A percentile compares a stretch with the other conserved stretches of the same genome.
Evolutionary conservation across 441 rosid species (phyloP).

Genomic region (Gossypium schwendimanii): DNA sequence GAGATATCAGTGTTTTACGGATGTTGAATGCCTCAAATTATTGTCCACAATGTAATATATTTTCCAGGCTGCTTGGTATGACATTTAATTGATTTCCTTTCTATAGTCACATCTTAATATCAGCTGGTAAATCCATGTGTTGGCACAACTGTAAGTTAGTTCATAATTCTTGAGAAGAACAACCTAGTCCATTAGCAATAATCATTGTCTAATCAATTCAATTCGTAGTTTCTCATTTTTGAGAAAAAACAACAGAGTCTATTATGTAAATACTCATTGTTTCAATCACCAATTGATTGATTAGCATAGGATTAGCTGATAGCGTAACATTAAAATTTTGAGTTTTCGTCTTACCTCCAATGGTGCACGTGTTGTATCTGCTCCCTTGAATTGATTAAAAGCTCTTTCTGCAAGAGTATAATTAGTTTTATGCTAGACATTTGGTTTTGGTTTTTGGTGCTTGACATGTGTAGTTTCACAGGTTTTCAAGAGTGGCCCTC

Average conservation of each 20-base stretch:
- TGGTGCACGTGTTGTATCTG: background rate
- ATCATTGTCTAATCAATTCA: background rate
- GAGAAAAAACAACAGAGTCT: background rate
- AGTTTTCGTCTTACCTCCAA: background rate
- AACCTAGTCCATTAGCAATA: background rate
- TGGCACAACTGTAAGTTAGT: background rate
- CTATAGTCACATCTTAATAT: background rate
- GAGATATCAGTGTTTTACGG: background rate
- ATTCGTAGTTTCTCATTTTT: background rate
- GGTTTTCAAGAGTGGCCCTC: slow-evolving; percentile 98
- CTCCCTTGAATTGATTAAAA: background rate
- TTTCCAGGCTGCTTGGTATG: background rate
- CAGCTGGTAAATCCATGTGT: background rate
- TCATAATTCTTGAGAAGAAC: background rate
- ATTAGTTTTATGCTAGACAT: background rate
- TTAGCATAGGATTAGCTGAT: background rate
- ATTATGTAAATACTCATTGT: background rate
- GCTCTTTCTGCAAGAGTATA: background rate
- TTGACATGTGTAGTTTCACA: slow-evolving; percentile 25
- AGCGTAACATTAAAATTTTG: background rate
- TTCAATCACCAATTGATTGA: background rate
- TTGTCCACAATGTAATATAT: background rate
- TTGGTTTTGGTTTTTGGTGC: slow-evolving; percentile 1
- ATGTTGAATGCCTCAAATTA: background rate
- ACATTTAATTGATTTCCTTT: background rate